A percentile compares a stretch with the other conserved stretches of the same genome.
These are phyloP conservation scores for Fomitopsis serialis DNA, from an alignment of 768 basidiomycete genomes.

Conservation along the genomic window DNA sequence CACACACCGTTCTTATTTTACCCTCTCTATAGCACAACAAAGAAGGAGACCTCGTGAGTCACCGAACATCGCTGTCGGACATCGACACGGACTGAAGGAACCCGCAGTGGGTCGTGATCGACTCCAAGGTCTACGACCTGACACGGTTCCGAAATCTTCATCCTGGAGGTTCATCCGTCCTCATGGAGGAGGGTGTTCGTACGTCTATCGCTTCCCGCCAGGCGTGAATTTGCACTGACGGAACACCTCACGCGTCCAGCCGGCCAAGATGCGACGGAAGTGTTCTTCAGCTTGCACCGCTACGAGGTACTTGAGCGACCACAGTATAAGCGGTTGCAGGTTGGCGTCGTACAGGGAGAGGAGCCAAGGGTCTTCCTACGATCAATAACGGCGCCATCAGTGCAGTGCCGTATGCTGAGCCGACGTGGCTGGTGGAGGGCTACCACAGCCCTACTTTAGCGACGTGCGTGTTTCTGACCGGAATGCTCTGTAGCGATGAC, in stretches of 20 bases:
- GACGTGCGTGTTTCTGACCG: constrained; percentile 48
- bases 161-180: constrained; percentile 70
- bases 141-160: constrained; percentile 72
- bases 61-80: not conserved
- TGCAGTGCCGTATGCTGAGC: constrained; percentile 79
- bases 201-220: constrained; percentile 27
- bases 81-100: not conserved
- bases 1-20: not conserved
- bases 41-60: constrained; percentile 59
- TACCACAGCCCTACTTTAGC: constrained; percentile 77
- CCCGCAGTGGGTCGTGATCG: constrained; percentile 68
- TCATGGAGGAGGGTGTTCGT: constrained; percentile 69
- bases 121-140: constrained; percentile 74
- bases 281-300: constrained; percentile 83
- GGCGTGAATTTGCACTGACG: not conserved
- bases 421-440: constrained; percentile 68
- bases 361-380: constrained; percentile 51
- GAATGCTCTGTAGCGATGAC: constrained; percentile 30
- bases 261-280: constrained; percentile 81
- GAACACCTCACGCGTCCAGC: constrained; percentile 22
- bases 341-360: constrained; percentile 64
- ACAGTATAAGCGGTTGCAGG: constrained; percentile 63
- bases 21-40: constrained; percentile 53
- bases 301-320: constrained; percentile 73
- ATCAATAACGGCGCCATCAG: constrained; percentile 54